Evolutionary conservation across 371 early-diverging fungal species (phyloP).

Genomic region (Paraphysoderma sedebokerense): DNA sequence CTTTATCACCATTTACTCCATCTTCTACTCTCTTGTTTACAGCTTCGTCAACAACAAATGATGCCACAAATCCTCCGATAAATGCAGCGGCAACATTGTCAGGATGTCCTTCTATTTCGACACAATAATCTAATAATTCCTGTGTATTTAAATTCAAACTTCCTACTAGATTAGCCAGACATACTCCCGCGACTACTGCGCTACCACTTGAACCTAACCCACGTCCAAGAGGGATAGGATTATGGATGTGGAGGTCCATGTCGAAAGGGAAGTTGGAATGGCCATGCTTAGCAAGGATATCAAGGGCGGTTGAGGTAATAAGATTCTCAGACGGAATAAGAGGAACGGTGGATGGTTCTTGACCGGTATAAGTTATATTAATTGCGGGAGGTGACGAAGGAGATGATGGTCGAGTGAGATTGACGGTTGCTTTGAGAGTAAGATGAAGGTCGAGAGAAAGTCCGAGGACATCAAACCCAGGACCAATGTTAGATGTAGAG

Average conservation of each 20-base stretch:
- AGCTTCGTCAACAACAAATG: slow-evolving; percentile 52
- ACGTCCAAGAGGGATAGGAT: slow-evolving; percentile 85
- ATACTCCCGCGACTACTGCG: slow-evolving; percentile 86
- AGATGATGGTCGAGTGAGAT: too few relatives aligned
- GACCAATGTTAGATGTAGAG: slow-evolving; percentile 91
- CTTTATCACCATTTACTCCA: neutral
- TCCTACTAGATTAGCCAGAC: slow-evolving; percentile 60
- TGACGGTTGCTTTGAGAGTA: slow-evolving; percentile 23
- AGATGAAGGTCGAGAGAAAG: slow-evolving; percentile 71
- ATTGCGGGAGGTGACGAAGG: too few relatives aligned
- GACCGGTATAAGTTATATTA: slow-evolving; percentile 51
- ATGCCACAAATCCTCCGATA: slow-evolving; percentile 83
- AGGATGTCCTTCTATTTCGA: slow-evolving; percentile 87
- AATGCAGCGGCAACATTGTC: slow-evolving; percentile 90
- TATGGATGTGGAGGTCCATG: slow-evolving; percentile 9
- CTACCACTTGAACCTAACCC: slow-evolving; percentile 92
- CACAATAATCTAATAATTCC: slow-evolving; percentile 64
- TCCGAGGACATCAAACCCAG: slow-evolving; percentile 91
- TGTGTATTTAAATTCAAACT: slow-evolving; percentile 43
- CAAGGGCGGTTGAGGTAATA: slow-evolving; percentile 71
- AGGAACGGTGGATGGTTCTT: slow-evolving; percentile 59
- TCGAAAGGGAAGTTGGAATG: slow-evolving; percentile 25
- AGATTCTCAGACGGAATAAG: slow-evolving; percentile 63
- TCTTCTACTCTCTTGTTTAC: slow-evolving; percentile 21
- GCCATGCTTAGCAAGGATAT: slow-evolving; percentile 55